phyloP scores from a whole-genome alignment of 768 basidiomycete species.

The Suillus brevipes region DNA sequence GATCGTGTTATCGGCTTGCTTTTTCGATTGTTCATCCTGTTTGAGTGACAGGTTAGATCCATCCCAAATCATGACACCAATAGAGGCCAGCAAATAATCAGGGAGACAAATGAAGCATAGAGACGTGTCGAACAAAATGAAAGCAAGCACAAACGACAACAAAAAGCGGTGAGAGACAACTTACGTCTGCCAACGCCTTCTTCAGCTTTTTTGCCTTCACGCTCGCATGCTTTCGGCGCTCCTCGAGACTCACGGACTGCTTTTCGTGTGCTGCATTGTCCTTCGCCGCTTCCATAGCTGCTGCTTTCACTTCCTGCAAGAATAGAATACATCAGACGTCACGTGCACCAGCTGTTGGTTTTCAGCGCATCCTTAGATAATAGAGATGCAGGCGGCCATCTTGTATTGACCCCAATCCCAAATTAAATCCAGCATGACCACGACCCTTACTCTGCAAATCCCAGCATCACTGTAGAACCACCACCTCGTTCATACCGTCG shows the following conservation, averaged over 20 bases:
- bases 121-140: not conserved
- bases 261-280: conserved; percentile 68
- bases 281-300: conserved; percentile 67
- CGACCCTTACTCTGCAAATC: conserved; percentile 23
- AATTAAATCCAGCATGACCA: conserved; percentile 16
- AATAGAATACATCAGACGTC: not conserved
- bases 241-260: no score
- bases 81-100: not conserved
- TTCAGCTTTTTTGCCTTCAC: no score
- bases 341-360: no score
- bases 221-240: no score
- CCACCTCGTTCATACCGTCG: conserved; percentile 20
- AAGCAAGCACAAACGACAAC: not conserved
- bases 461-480: conserved; percentile 31
- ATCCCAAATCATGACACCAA: not conserved
- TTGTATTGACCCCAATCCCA: conserved; percentile 38
- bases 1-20: conserved; percentile 64
- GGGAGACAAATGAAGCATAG: not conserved
- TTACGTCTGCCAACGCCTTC: no score
- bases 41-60: not conserved
- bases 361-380: conserved; percentile 45
- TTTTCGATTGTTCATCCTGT: conserved; percentile 63
- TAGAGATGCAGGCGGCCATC: conserved; percentile 45
- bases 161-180: conserved; percentile 16
- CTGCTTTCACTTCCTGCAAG: conserved; percentile 72